A percentile compares a stretch with the other conserved stretches of the same genome.
Evolutionary conservation across 192 early-diverging fungal genomes (phyloP).

Genomic region (Umbelopsis vinacea): DNA sequence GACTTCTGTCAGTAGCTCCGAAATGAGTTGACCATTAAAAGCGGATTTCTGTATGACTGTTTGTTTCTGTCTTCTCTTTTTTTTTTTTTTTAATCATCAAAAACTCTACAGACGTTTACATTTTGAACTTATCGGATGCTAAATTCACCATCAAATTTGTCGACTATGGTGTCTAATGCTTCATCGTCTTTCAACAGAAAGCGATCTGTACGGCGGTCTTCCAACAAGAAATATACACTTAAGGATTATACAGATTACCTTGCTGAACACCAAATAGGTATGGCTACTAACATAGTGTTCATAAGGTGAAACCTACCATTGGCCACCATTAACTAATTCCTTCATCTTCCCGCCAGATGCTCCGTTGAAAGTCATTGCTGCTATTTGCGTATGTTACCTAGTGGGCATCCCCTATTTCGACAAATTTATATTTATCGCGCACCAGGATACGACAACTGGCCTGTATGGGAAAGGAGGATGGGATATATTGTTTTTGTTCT

Average conservation of each 20-base stretch:
- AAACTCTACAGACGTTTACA: background rate
- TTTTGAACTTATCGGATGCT: background rate
- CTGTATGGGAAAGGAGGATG: conserved; percentile 59
- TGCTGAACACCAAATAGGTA: conserved; percentile 48
- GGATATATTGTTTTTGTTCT: conserved; percentile 67
- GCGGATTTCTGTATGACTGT: conserved; percentile 9
- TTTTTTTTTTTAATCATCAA: background rate
- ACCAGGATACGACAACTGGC: conserved; percentile 29
- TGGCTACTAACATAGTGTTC: background rate
- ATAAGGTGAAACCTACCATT: too few relatives aligned
- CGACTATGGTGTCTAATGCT: conserved; percentile 10
- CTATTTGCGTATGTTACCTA: conserved; percentile 42
- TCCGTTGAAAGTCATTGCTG: conserved; percentile 43
- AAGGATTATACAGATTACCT: conserved; percentile 32
- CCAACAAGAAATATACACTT: conserved; percentile 11
- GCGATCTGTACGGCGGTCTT: background rate
- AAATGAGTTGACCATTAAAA: background rate
- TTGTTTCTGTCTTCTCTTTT: conserved; percentile 17
- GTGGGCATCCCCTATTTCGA: conserved; percentile 35
- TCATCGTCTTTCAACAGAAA: conserved; percentile 16
- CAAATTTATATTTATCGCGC: conserved; percentile 36
- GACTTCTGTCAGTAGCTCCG: background rate
- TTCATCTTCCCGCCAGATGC: conserved; percentile 37
- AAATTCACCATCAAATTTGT: conserved; percentile 11
- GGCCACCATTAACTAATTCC: background rate